Conservation (phyloP, 306 rosid species). For the Urtica urens region DNA sequence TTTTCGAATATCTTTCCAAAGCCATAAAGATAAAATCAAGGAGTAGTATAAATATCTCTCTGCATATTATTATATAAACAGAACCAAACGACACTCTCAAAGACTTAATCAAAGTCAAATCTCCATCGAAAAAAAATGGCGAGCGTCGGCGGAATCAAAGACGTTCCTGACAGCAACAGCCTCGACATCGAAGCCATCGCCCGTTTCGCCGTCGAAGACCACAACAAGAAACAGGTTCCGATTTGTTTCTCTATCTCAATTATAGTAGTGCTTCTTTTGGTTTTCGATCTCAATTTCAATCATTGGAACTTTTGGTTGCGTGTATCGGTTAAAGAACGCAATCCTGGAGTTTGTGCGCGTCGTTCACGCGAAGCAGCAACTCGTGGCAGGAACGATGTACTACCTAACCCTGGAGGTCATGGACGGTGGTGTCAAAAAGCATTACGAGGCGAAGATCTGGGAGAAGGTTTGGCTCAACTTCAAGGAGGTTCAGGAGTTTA, state of each 20-base stretch:
- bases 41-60: too few species aligned
- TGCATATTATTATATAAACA: neutral
- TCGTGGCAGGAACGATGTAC: conserved; percentile 73
- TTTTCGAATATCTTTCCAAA: too few species aligned
- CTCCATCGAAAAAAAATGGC: conserved; percentile 18
- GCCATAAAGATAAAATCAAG: too few species aligned
- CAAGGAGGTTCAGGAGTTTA: conserved; percentile 75
- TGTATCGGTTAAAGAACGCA: conserved; percentile 19
- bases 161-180: conserved; percentile 15
- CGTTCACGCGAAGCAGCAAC: conserved; percentile 57
- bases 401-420: conserved; percentile 60
- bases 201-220: conserved; percentile 70
- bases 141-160: conserved; percentile 10
- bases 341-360: conserved; percentile 64
- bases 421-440: conserved; percentile 64
- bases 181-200: conserved; percentile 45
- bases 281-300: neutral
- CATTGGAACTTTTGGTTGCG: neutral
- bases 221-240: conserved; percentile 60
- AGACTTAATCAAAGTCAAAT: neutral
- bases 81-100: neutral
- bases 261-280: neutral
- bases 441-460: conserved; percentile 85
- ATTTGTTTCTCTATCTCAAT: neutral
- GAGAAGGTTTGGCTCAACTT: conserved; percentile 78